Base-by-base conservation (phyloP, 805 yeast genomes). In the Yamadazyma nakazawae region DNA sequence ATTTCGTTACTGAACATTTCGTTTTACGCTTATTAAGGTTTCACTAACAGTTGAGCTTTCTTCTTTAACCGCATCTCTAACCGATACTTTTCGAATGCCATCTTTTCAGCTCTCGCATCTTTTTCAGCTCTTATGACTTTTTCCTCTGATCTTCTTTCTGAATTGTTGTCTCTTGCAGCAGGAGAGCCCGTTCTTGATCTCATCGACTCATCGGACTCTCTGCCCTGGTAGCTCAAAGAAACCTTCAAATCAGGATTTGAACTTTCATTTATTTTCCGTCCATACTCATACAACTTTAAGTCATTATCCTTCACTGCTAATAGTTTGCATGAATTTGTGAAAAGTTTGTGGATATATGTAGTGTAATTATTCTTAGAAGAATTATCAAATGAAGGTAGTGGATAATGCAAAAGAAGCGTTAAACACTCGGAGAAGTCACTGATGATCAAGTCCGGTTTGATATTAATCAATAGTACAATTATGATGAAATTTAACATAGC, bases 371-470 rank as follows among this genome's bases (percentile, higher is more conserved):
- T 51, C 16, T 37, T 43, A 5, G 50, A 48, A n/a, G 55, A 32
- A 28, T 26, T 26, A 32, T 53, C 59, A 13, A 51, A 41, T 5
- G 53, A 35, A 28, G 32, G 32, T n/a, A 64, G 58, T 2, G 82
- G 83, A 54, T 76, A 78, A 56, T 78, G 83, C 25, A 79, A 61
- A 6, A 79, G 58, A 14, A 78, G 55, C 30, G 74, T 71, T 28
- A 79, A 60, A 5, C 77, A 72, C 51, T 79, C 82, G 12, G 80
- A 74, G 52, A 77, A 79, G 56, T 79, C 83, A 42, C 76, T 72
- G 12, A 70, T 59, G 7, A 74, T 70, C 31, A 78, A 55, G 5
- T 67, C 69, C 1, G 73, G 52, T 48, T 78, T 77, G 44, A 78
- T 57, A 54, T 71, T 73, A 13, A 78, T 65, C 14, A 79, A 54